phyloP scores from a whole-genome alignment of 768 basidiomycete genomes.

The Boletus sp. region DNA sequence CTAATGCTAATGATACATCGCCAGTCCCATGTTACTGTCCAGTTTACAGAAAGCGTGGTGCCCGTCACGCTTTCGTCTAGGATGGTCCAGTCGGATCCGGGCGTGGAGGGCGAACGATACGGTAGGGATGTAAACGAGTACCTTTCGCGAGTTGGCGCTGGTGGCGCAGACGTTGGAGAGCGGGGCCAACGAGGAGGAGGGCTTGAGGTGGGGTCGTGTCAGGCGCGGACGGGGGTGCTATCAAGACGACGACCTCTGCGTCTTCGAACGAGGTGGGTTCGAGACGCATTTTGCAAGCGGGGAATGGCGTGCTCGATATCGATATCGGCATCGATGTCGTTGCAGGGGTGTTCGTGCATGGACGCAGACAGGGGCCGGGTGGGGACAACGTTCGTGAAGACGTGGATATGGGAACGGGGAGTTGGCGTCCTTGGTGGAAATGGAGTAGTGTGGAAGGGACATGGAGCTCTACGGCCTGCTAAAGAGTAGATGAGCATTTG shows the following conservation, averaged over 20 bases:
- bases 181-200: slow-evolving; percentile 50
- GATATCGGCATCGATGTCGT: too few species aligned
- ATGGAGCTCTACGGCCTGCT: not conserved
- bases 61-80: not conserved
- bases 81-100: not conserved
- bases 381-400: slow-evolving; percentile 42
- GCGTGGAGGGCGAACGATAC: slow-evolving; percentile 29
- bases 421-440: too few species aligned
- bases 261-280: slow-evolving; percentile 50
- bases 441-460: not conserved
- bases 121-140: slow-evolving; percentile 57
- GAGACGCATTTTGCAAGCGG: slow-evolving; percentile 36
- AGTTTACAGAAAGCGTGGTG: not conserved
- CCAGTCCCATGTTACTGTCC: not conserved
- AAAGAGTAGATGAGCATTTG: not conserved
- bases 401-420: slow-evolving; percentile 31
- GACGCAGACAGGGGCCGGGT: slow-evolving; percentile 11
- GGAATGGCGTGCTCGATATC: too few species aligned
- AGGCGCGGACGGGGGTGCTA: slow-evolving; percentile 34
- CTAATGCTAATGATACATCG: slow-evolving; percentile 19
- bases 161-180: slow-evolving; percentile 46
- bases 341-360: too few species aligned
- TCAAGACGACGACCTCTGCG: slow-evolving; percentile 52
- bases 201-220: slow-evolving; percentile 23
- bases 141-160: slow-evolving; percentile 42